These are phyloP conservation scores for Hydrangea macrophylla DNA, from an alignment of 148 eudicot genomes.

Conservation along the genomic window DNA sequence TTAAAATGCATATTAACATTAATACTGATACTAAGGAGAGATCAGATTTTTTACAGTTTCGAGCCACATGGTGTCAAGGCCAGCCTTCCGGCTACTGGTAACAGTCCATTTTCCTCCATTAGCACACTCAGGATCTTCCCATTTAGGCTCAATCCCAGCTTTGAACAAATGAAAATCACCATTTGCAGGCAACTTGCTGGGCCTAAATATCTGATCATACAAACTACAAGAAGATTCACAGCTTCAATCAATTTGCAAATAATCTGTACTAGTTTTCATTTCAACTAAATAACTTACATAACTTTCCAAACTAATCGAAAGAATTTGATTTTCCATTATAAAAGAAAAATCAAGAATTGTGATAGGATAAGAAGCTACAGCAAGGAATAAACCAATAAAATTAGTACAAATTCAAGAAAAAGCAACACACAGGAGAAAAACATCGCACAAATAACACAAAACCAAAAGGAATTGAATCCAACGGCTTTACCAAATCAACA, in stretches of 20 bases:
- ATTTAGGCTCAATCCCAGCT: constrained; percentile 90
- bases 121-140: constrained; percentile 99
- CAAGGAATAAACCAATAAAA: no score
- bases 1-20: not conserved
- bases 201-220: constrained; percentile 81
- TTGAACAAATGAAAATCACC: constrained; percentile 94
- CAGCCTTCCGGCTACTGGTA: constrained; percentile 49
- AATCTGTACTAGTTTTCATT: not conserved
- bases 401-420: not conserved
- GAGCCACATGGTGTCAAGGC: constrained; percentile 85
- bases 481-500: not conserved
- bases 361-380: not conserved
- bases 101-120: constrained; percentile 97
- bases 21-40: not conserved
- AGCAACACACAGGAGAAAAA: not conserved
- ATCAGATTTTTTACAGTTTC: constrained; percentile 65
- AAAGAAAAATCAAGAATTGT: not conserved
- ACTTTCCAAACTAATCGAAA: not conserved
- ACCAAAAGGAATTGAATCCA: not conserved
- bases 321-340: not conserved
- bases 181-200: constrained; percentile 67
- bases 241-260: not conserved
- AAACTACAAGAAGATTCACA: constrained; percentile 59
- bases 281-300: not conserved
- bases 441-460: not conserved